A percentile compares a stretch with the other conserved stretches of the same genome.
These are phyloP conservation scores for Boletus hoseneyae DNA, from an alignment of 1,284 basidiomycete species.

Conservation along the genomic window DNA sequence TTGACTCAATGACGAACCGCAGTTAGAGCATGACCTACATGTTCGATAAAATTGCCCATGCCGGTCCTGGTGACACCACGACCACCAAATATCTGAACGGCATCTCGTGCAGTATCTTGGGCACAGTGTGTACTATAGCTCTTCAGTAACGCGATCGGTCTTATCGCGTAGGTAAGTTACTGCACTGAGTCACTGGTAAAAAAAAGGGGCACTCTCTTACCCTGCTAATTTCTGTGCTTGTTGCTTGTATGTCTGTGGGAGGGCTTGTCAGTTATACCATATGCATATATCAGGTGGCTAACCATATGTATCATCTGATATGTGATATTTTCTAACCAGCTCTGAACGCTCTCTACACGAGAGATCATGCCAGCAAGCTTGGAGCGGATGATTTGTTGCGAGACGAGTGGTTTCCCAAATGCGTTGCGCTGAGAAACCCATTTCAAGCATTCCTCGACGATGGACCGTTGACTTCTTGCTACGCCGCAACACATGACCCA, in stretches of 20 bases:
- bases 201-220: conserved; percentile 35
- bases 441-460: conserved; percentile 57
- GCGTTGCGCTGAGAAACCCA: conserved; percentile 65
- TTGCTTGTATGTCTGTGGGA: conserved; percentile 48
- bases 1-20: background rate
- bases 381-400: conserved; percentile 68
- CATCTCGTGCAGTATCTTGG: conserved; percentile 74
- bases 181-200: background rate
- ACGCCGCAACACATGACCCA: conserved; percentile 65
- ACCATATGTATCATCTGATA: conserved; percentile 92
- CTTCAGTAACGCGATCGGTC: conserved; percentile 79
- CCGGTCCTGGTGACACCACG: conserved; percentile 71
- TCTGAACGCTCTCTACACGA: conserved; percentile 59
- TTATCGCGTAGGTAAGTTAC: conserved; percentile 25
- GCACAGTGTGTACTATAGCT: conserved; percentile 64
- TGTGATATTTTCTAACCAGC: conserved; percentile 88
- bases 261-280: conserved; percentile 1
- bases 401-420: conserved; percentile 68
- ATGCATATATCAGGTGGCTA: conserved; percentile 3
- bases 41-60: conserved; percentile 55
- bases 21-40: conserved; percentile 36
- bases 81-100: conserved; percentile 79
- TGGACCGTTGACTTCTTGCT: conserved; percentile 44
- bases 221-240: conserved; percentile 60
- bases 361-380: conserved; percentile 74